These are phyloP conservation scores for Colletotrichum sublineola DNA, from an alignment of 2,329 filamentous ascomycete genomes.

Conservation along the genomic window DNA sequence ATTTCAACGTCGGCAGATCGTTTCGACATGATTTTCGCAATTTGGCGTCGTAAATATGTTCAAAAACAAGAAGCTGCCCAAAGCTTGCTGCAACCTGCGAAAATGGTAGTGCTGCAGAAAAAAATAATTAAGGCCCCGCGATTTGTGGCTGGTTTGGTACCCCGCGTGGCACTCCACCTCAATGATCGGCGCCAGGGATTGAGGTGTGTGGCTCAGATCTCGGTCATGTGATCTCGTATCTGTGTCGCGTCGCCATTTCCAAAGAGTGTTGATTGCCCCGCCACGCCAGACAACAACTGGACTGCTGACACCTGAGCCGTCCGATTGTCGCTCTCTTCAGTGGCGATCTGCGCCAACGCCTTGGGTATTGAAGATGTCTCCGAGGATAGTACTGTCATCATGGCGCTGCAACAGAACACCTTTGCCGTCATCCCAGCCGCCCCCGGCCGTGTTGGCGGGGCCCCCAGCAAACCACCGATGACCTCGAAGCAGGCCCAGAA, in stretches of 20 bases:
- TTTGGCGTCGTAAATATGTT: not conserved
- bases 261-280: constrained; percentile 33
- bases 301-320: not conserved
- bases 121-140: constrained; percentile 39
- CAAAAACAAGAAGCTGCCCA: not conserved
- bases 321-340: not conserved
- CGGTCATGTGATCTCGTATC: constrained; percentile 19
- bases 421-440: constrained; percentile 59
- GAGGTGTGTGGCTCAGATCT: constrained; percentile 20
- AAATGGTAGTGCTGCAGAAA: constrained; percentile 27
- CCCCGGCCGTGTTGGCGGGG: constrained; percentile 43
- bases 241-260: constrained; percentile 24
- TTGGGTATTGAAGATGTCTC: constrained; percentile 19
- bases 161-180: constrained; percentile 38
- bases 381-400: constrained; percentile 43
- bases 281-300: constrained; percentile 2
- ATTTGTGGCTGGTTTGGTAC: constrained; percentile 38
- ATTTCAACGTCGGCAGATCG: constrained; percentile 66
- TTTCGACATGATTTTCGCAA: constrained; percentile 66
- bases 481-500: constrained; percentile 59
- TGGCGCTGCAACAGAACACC: constrained; percentile 57
- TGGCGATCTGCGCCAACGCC: not conserved
- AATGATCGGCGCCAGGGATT: not conserved
- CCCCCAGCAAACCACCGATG: constrained; percentile 51
- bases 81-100: constrained; percentile 14